phyloP scores from a whole-genome alignment of 139 green algal species.

The Volvox africanus region DNA sequence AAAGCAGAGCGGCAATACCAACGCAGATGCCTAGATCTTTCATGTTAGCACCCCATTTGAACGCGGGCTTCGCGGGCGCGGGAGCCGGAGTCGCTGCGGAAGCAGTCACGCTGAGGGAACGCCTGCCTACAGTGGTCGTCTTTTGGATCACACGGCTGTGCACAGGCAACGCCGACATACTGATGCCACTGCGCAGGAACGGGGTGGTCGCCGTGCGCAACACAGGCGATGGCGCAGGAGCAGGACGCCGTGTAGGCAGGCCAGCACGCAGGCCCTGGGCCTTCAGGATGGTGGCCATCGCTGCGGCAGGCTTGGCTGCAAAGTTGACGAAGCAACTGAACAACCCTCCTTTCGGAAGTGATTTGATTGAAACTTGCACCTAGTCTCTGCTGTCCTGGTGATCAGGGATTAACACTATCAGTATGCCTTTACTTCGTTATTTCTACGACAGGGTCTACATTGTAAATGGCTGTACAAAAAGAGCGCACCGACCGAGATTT shows the following conservation, averaged over 20 bases:
- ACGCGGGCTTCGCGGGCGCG: conserved; percentile 51
- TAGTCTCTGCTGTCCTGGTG: background rate
- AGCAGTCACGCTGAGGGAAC: conserved; percentile 13
- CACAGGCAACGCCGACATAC: conserved; percentile 26
- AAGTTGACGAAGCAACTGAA: background rate
- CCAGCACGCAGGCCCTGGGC: conserved; percentile 43
- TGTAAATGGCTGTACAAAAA: background rate
- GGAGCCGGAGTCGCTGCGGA: conserved; percentile 32
- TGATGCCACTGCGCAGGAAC: background rate
- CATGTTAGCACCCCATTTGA: conserved; percentile 93
- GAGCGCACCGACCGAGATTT: background rate
- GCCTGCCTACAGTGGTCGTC: conserved; percentile 22
- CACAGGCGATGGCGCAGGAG: background rate
- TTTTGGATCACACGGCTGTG: conserved; percentile 27
- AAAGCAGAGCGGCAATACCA: conserved; percentile 79
- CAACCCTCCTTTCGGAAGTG: background rate
- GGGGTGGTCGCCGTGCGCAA: background rate
- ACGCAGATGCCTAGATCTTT: conserved; percentile 89
- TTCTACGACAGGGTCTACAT: no score
- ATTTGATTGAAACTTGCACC: background rate
- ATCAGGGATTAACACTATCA: no score
- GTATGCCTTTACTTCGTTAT: no score
- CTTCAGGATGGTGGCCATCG: conserved; percentile 43
- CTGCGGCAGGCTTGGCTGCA: background rate
- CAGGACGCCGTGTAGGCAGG: conserved; percentile 21